Conservation (phyloP, 768 basidiomycete genomes). For the Mycena belliarum region DNA sequence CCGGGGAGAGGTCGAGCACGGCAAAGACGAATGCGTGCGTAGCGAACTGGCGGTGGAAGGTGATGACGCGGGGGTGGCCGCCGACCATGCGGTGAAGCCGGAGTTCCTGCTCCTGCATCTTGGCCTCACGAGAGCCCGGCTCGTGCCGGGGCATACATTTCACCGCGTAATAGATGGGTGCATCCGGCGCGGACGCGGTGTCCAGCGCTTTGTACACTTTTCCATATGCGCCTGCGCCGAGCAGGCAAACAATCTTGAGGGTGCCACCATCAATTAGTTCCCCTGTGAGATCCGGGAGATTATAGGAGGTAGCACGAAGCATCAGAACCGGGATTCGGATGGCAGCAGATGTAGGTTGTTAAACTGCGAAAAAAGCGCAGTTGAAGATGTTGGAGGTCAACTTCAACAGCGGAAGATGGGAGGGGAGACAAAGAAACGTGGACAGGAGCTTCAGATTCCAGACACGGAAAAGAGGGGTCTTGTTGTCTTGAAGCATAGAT, state of each 20-base stretch:
- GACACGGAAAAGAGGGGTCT: neutral
- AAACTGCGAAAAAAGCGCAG: neutral
- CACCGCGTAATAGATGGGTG: slow-evolving; percentile 36
- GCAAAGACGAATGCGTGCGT: slow-evolving; percentile 54
- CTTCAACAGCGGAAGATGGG: slow-evolving; percentile 7
- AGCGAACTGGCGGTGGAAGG: slow-evolving; percentile 45
- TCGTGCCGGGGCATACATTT: slow-evolving; percentile 51
- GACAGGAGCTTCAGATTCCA: neutral
- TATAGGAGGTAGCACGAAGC: neutral
- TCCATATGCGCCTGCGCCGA: slow-evolving; percentile 36
- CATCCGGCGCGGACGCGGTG: slow-evolving; percentile 6
- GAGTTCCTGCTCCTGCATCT: slow-evolving; percentile 53
- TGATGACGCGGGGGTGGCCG: slow-evolving; percentile 43
- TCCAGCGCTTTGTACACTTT: slow-evolving; percentile 26
- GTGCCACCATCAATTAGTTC: slow-evolving; percentile 41
- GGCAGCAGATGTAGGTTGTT: neutral
- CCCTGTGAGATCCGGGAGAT: slow-evolving; percentile 14
- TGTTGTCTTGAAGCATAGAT: neutral
- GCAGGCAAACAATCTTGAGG: slow-evolving; percentile 42
- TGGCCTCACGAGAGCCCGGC: slow-evolving; percentile 39
- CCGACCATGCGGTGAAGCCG: slow-evolving; percentile 28
- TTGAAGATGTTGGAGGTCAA: slow-evolving; percentile 2
- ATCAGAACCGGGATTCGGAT: neutral
- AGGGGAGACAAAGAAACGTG: neutral
- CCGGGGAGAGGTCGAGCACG: slow-evolving; percentile 34